Conservation (phyloP, 352 stramenopile species). For the Globisporangium rhizosaccharum region DNA sequence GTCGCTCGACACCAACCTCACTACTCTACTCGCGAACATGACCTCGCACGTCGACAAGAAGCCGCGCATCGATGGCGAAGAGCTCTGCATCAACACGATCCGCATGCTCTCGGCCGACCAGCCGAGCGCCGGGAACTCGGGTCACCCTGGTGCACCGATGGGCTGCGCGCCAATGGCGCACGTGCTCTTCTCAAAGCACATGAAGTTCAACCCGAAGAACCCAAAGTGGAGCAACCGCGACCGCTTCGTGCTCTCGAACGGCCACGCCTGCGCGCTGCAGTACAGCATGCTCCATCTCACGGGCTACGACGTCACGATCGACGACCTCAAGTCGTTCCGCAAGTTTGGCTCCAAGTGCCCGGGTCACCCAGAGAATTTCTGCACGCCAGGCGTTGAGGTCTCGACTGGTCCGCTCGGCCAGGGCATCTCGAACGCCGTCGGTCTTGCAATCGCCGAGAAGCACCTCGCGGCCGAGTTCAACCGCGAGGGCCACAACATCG, state of each 20-base stretch:
- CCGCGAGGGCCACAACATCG: slow-evolving; percentile 90
- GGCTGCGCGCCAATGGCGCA: slow-evolving; percentile 98
- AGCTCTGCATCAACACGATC: slow-evolving; percentile 97
- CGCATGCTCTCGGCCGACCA: slow-evolving; percentile 96
- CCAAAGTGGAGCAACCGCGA: slow-evolving; percentile 94
- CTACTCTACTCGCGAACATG: slow-evolving; percentile 26
- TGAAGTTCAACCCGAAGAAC: slow-evolving; percentile 87
- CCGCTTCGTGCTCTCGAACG: slow-evolving; percentile 99
- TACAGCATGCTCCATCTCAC: slow-evolving; percentile 99
- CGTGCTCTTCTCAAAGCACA: slow-evolving; percentile 92
- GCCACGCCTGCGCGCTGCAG: slow-evolving; percentile 97
- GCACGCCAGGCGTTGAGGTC: slow-evolving; percentile 93
- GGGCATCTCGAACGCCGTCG: slow-evolving; percentile 98
- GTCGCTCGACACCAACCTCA: neutral
- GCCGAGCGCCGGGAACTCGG: slow-evolving; percentile 95
- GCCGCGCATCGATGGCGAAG: slow-evolving; percentile 69
- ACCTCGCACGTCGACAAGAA: slow-evolving; percentile 81
- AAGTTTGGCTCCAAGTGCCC: slow-evolving; percentile 94
- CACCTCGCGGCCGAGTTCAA: slow-evolving; percentile 98
- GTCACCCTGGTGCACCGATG: slow-evolving; percentile 98
- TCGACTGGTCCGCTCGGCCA: slow-evolving; percentile 96
- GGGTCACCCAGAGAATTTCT: slow-evolving; percentile 98
- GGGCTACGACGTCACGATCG: slow-evolving; percentile 92
- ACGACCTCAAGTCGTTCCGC: slow-evolving; percentile 98
- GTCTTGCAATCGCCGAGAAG: slow-evolving; percentile 96